Evolutionary conservation across 208 protist species (phyloP), one percentile per base, ranked within the genome.

Genomic region (Paratrypanosoma confusum): DNA sequence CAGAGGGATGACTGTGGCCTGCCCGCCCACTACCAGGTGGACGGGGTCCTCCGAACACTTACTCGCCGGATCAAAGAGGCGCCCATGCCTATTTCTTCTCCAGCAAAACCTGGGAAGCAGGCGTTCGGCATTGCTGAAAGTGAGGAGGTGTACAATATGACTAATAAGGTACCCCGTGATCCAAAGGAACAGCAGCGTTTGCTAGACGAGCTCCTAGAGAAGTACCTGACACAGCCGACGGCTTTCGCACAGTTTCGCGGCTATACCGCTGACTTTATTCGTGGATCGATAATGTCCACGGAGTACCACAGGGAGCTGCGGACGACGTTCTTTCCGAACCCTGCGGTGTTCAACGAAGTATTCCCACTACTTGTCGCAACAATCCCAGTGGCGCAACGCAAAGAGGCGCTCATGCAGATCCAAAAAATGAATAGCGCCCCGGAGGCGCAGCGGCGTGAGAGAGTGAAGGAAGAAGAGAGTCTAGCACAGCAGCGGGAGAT

Each of bases 291-390:
- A 21, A 40, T 85, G 11, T 57, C 74, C 10, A 66, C 65, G 18
- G 50, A 72, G 45, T 92, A 87, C 60, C 89, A 83, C 59, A 62
- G 76, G 35, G 25, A 49, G 20, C 42, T 91, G 18, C 45, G 56
- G 24, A 16, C 14, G 8, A 54, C 72, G 26, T 72, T 60, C 47
- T 85, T 91, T 22, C 55, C 61, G 2, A 50, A 68, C 18, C 47
- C 57, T 14, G 23, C 28, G 5, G 65, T 70, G 1, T 74, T 93
- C 32, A 51, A 72, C 31, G 52, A 59, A 39, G 54, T 92, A 6
- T 82, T 89, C 31, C 78, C 75, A 3, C 47, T 86, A n/a, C 48
- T 93, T 5, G 64, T 89, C 11, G 72, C 77, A 8, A 81, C 80
- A 22, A 46, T 82, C 5, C 80, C 76, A 1, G 28, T 61, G 0